phyloP scores from a whole-genome alignment of 2,329 filamentous ascomycete genomes.

The Beauveria varroae region DNA sequence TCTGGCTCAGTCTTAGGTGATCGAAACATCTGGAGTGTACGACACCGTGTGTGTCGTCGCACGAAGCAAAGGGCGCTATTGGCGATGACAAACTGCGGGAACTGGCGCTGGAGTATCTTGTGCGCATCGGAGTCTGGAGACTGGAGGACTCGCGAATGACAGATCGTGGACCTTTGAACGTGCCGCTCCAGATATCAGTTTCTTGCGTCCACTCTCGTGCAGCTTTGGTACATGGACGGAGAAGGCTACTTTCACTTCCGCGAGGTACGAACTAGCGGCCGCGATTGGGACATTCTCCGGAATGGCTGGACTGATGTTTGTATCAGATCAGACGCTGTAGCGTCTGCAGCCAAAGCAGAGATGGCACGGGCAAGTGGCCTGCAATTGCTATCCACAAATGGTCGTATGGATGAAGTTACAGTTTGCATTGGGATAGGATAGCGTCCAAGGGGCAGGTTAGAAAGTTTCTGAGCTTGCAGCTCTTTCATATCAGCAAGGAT shows the following conservation, averaged over 20 bases:
- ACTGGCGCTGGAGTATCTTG: slow-evolving; percentile 9
- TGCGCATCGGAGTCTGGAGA: slow-evolving; percentile 6
- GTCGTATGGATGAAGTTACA: not conserved
- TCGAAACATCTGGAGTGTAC: not conserved
- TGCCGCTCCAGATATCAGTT: not conserved
- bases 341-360: not conserved
- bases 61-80: not conserved
- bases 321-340: not conserved
- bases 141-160: not conserved
- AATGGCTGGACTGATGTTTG: slow-evolving; percentile 20
- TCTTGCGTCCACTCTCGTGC: slow-evolving; percentile 8
- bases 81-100: slow-evolving; percentile 7
- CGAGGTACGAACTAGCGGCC: not conserved
- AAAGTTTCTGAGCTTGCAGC: not conserved
- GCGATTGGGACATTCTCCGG: slow-evolving; percentile 21
- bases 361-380: not conserved
- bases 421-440: not conserved
- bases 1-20: not conserved
- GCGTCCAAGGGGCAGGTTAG: not conserved
- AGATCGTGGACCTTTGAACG: slow-evolving; percentile 3
- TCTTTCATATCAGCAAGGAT: not conserved
- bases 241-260: slow-evolving; percentile 2
- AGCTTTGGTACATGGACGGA: slow-evolving; percentile 10
- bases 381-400: slow-evolving; percentile 15
- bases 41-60: not conserved